Base-by-base conservation (phyloP, 2,329 filamentous ascomycete species). In the Trichoderma sp. region DNA sequence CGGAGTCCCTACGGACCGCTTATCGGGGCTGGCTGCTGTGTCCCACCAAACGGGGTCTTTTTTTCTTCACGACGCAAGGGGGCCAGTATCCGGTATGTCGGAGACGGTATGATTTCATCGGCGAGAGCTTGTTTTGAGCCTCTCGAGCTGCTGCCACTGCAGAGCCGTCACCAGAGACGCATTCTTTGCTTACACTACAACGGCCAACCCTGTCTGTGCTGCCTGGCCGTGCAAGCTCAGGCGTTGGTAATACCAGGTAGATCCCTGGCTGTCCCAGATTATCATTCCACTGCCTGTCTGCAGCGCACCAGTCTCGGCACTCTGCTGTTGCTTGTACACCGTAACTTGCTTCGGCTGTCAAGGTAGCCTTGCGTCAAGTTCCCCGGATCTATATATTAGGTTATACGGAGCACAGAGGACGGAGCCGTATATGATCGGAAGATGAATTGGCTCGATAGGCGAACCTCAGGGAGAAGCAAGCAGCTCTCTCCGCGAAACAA, bases 381-480 rank as follows among this genome's bases (percentile, higher is more conserved):
- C 63, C 63, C 63, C 63, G 59, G 63, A 66, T 66, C 63, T 66
- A 64, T 66, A 64, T 55, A 37, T 43, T 64, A 21, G 54, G 64
- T 52, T 66, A 46, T 66, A 37, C 64, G 63, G 52, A 66, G 28
- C 11, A 55, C 32, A 3, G 52, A 55, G 56, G 14, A 59, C 34
- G 37, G 37, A 59, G 24, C 32, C 7, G 55, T 46, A 60, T 24
- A 14, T 28, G 56, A 59, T 59, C 34, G 34, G 56, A 43, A 34
- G 21, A 16, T 16, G 28, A 24, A 39, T 37, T 60, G 46, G 39
- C 43, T 67, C 65, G 65, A 60, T 67, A 60, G 65, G 65, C 65
- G 65, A 67, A 67, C 24, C 43, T 60, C 56, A 24, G 32, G 56
- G 55, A 59, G 52, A 37, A 28, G 49, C 52, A 58, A 49, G 52